phyloP scores from a whole-genome alignment of 169 alveolate species.

The Eimeria brunetti region DNA sequence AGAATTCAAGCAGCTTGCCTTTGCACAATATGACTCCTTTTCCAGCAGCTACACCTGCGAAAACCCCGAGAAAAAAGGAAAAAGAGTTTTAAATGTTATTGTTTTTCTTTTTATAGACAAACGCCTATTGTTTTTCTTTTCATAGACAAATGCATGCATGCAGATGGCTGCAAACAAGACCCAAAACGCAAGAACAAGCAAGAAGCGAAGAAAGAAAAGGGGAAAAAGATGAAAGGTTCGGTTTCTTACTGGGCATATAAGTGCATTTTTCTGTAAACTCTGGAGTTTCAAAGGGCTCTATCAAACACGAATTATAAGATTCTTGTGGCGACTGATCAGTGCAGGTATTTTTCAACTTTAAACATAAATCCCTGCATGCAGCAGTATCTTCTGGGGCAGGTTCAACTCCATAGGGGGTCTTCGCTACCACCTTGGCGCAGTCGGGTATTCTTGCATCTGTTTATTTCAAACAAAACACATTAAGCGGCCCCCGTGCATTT shows the following conservation, averaged over 20 bases:
- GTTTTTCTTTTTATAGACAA: too few relatives aligned
- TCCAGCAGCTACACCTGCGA: conserved; percentile 39
- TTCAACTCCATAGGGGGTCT: neutral
- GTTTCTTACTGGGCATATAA: neutral
- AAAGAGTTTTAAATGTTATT: neutral
- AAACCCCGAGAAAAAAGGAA: neutral
- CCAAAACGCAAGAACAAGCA: neutral
- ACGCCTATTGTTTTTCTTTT: too few relatives aligned
- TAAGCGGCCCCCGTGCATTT: too few relatives aligned
- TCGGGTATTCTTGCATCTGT: conserved; percentile 35
- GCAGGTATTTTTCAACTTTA: neutral
- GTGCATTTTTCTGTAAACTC: conserved; percentile 25
- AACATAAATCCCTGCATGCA: conserved; percentile 6
- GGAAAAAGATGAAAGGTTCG: neutral
- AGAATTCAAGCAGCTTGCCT: neutral
- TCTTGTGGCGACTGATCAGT: neutral
- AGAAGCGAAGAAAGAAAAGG: neutral
- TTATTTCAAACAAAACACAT: neutral
- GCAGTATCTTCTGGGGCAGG: neutral
- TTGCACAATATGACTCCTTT: conserved; percentile 27
- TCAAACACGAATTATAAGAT: neutral
- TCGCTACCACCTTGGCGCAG: conserved; percentile 26
- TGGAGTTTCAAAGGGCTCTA: neutral
- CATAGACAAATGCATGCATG: too few relatives aligned
- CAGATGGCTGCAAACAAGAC: neutral